phyloP scores from a whole-genome alignment of 169 alveolate species.

The Cryptosporidium andersoni region DNA sequence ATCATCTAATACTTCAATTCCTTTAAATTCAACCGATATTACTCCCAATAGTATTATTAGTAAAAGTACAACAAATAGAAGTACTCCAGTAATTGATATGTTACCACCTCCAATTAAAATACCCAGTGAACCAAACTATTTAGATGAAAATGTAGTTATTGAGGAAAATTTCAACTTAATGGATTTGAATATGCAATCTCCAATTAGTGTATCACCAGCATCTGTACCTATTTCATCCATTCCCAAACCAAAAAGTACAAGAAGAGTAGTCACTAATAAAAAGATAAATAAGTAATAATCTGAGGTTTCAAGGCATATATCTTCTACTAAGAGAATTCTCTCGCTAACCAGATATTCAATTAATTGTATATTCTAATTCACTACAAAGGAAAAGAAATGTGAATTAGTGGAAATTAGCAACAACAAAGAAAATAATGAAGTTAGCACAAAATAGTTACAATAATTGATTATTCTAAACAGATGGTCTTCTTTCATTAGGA shows the following conservation, averaged over 20 bases:
- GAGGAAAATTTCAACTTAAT: background rate
- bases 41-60: no score
- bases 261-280: background rate
- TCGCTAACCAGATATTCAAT: background rate
- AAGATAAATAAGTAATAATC: background rate
- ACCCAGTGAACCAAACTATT: background rate
- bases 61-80: no score
- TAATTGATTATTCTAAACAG: background rate
- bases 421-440: background rate
- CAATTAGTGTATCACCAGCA: background rate
- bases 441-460: background rate
- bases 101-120: no score
- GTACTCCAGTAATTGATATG: no score
- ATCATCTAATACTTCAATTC: background rate
- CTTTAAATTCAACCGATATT: background rate
- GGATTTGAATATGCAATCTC: background rate
- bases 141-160: background rate
- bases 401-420: background rate
- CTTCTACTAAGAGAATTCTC: background rate
- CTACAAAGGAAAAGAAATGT: background rate
- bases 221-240: slow-evolving; percentile 4
- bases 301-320: background rate
- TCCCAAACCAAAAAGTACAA: slow-evolving; percentile 40
- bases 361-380: background rate
- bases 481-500: slow-evolving; percentile 84